Evolutionary conservation across 176 grass and related monocot genomes (phyloP), one percentile per base, ranked within the genome.

Genomic region (Rhynchospora tenuis): DNA sequence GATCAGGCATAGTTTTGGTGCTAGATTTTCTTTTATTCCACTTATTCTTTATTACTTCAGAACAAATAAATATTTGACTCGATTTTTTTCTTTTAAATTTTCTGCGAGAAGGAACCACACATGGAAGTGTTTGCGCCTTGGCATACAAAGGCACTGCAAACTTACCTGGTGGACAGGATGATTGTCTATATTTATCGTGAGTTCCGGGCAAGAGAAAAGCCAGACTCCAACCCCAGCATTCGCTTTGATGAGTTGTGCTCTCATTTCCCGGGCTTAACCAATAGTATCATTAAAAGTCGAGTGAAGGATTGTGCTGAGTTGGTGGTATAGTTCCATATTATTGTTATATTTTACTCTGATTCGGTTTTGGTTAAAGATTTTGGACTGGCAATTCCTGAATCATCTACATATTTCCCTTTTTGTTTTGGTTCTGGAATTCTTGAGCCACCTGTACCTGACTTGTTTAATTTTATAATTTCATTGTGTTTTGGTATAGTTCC

Each of bases 271-370:
- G 83, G 71, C 58, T 46, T 93, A 57, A 98, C 96, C 57, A 87
- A 86, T 78, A 89, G 90, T 43, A 89, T 98, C 79, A 68, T 94
- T 77, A 90, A 88, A 45, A 98, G 87, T 78, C 79, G 93, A 13
- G 85, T 98, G 73, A 95, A 98, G 81, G 92, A 95, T 86, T 95
- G 92, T 88, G 96, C 96, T 29, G 92, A 95, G 81, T 83, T 92
- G 45, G 90, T 86, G 94, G 94, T 97, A 67, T 73, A 83, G 33
- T 61, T 59, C 59, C 48, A 31, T 31, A 71, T 71, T 46, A 46
- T 11, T 15, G 6, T 76, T 55, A 26, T 76, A 48, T 76, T 76
- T 76, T 46, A 55, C 47, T 76, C 48, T 76, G 29, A 52, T 29
- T 29, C 23, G 23, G 23, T 47, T 28, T 28, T 29, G 48, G 24